phyloP scores from a whole-genome alignment of 2,329 filamentous ascomycete genomes.

The Trichoderma semiorbis region DNA sequence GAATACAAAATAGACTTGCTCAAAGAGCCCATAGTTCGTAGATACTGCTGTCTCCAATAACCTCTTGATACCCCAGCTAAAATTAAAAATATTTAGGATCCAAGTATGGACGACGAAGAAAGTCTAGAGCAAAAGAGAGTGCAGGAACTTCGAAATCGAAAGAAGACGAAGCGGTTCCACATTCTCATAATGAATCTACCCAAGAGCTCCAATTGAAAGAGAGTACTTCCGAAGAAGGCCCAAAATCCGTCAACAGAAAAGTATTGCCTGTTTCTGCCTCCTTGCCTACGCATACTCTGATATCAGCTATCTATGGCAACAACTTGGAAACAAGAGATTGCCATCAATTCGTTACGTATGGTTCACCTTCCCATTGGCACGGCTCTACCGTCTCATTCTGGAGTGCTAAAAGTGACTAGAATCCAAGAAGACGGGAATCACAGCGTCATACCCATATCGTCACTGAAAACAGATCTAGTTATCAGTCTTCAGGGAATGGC shows the following conservation, averaged over 20 bases:
- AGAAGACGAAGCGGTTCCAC: not conserved
- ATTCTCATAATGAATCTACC: not conserved
- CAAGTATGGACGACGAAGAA: not conserved
- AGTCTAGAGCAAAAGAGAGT: not conserved
- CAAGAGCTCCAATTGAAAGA: not conserved
- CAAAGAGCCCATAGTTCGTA: conserved; percentile 1
- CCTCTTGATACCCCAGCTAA: not conserved
- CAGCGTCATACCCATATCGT: not conserved
- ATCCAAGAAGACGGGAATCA: not conserved
- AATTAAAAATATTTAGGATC: not conserved
- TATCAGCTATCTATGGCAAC: not conserved
- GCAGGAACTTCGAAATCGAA: not conserved
- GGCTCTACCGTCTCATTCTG: not conserved
- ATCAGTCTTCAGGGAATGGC: not conserved
- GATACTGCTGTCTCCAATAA: not conserved
- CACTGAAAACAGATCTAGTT: not conserved
- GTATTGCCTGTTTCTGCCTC: not conserved
- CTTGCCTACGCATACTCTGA: not conserved
- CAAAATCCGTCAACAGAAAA: not conserved
- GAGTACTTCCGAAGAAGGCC: not conserved
- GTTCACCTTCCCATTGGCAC: not conserved
- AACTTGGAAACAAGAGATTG: not conserved
- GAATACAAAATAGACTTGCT: conserved; percentile 5
- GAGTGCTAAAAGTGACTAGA: not conserved
- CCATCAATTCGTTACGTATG: not conserved